These are phyloP conservation scores for Candida alai DNA, from an alignment of 805 yeast genomes.

Conservation along the genomic window DNA sequence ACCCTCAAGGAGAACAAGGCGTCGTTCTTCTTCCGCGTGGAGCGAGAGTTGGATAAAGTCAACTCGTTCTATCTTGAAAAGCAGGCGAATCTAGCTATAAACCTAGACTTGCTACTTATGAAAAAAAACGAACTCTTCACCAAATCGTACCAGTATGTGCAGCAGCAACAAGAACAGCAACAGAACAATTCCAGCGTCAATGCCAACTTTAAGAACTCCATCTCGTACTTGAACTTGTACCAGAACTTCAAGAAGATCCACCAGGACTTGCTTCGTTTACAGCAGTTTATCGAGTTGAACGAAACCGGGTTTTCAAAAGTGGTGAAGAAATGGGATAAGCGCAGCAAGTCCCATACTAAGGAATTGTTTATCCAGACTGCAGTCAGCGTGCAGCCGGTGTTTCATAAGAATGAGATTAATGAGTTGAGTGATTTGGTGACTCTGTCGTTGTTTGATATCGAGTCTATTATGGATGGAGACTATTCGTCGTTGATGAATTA, in stretches of 20 bases:
- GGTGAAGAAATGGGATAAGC: conserved; percentile 95
- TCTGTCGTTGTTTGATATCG: conserved; percentile 66
- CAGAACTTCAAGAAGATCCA: conserved; percentile 88
- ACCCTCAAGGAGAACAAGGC: conserved; percentile 84
- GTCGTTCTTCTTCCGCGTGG: conserved; percentile 81
- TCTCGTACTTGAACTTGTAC: conserved; percentile 75
- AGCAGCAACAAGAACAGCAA: conserved; percentile 6
- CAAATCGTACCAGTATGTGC: conserved; percentile 13
- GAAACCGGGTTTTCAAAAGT: conserved; percentile 96
- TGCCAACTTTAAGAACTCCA: conserved; percentile 56
- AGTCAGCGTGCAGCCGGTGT: conserved; percentile 94
- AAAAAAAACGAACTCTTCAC: conserved; percentile 56
- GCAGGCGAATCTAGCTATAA: conserved; percentile 79
- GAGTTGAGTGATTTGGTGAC: conserved; percentile 76
- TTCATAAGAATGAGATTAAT: conserved; percentile 84
- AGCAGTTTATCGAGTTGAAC: conserved; percentile 90
- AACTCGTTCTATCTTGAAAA: conserved; percentile 88
- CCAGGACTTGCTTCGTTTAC: conserved; percentile 81
- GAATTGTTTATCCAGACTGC: conserved; percentile 90
- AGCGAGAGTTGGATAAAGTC: conserved; percentile 93
- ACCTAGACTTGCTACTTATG: conserved; percentile 70
- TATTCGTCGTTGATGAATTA: conserved; percentile 27
- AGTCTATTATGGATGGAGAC: conserved; percentile 50
- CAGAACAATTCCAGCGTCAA: conserved; percentile 2
- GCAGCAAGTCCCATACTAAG: conserved; percentile 91